phyloP scores from a whole-genome alignment of 768 basidiomycete species.

The Peribolospora baueri region DNA sequence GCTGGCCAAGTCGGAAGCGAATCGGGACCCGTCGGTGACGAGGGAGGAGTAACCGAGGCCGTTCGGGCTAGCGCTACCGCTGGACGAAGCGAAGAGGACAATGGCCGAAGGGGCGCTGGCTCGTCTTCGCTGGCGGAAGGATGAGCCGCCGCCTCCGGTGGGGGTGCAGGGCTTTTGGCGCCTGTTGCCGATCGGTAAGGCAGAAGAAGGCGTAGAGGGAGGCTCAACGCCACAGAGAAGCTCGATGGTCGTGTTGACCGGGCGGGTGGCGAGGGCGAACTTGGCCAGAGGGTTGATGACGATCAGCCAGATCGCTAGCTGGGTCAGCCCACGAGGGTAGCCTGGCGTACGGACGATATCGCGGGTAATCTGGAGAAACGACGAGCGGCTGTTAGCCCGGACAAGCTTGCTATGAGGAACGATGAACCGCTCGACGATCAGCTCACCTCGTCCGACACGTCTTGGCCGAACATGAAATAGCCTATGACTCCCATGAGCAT shows the following conservation, averaged over 20 bases:
- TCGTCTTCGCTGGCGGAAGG: too few relatives aligned
- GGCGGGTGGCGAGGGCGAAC: conserved; percentile 46
- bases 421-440: background rate
- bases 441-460: conserved; percentile 10
- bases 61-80: too few relatives aligned
- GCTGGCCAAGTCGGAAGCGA: too few relatives aligned
- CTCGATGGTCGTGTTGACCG: conserved; percentile 66
- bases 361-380: conserved; percentile 40
- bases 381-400: background rate
- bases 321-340: conserved; percentile 46
- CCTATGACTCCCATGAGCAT: conserved; percentile 48
- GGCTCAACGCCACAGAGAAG: conserved; percentile 43
- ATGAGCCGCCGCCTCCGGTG: too few relatives aligned
- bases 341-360: conserved; percentile 49
- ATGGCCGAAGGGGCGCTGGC: too few relatives aligned
- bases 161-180: too few relatives aligned
- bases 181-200: too few relatives aligned
- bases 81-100: too few relatives aligned
- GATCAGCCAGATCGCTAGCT: conserved; percentile 59
- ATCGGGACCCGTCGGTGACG: too few relatives aligned
- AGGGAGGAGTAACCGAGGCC: too few relatives aligned
- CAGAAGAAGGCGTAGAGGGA: conserved; percentile 3
- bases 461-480: conserved; percentile 43
- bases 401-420: background rate
- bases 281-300: conserved; percentile 38